Evolutionary conservation across 371 early-diverging fungal genomes (phyloP).

Genomic region (Actinomortierella ambigua): DNA sequence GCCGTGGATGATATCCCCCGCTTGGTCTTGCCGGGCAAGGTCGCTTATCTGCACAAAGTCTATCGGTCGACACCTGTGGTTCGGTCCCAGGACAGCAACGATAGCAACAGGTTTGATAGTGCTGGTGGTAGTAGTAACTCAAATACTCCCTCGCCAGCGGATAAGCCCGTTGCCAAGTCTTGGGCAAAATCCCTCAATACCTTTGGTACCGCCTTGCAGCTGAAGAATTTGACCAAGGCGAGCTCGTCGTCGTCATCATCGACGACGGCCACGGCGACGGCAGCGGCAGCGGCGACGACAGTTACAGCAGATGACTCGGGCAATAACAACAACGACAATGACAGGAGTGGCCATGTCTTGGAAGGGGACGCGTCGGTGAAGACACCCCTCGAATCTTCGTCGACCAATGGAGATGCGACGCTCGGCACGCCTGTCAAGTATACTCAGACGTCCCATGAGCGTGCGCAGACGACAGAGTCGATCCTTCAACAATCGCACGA

Average conservation of each 20-base stretch:
- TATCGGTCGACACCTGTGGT: slow-evolving; percentile 38
- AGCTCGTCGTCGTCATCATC: too few relatives aligned
- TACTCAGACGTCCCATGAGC: slow-evolving; percentile 16
- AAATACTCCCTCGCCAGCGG: neutral
- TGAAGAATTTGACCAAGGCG: slow-evolving; percentile 5
- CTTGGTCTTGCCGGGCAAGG: slow-evolving; percentile 30
- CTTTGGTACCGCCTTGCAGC: slow-evolving; percentile 13
- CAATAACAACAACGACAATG: neutral
- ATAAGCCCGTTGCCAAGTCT: slow-evolving; percentile 1
- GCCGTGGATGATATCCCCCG: slow-evolving; percentile 36
- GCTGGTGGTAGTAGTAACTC: neutral
- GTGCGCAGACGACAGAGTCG: slow-evolving; percentile 16
- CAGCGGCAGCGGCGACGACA: neutral
- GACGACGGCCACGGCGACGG: too few relatives aligned
- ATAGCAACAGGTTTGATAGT: slow-evolving; percentile 20
- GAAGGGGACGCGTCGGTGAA: neutral
- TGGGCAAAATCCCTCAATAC: slow-evolving; percentile 18
- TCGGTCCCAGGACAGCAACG: slow-evolving; percentile 17
- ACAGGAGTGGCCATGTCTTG: neutral
- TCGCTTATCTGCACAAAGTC: slow-evolving; percentile 37
- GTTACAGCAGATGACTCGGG: neutral
- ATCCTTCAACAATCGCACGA: slow-evolving; percentile 24
- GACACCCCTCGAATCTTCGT: neutral
- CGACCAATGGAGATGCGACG: neutral
- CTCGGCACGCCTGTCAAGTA: slow-evolving; percentile 27